Base-by-base conservation (phyloP, 805 yeast genomes). In the Monosporozyma siamensis region DNA sequence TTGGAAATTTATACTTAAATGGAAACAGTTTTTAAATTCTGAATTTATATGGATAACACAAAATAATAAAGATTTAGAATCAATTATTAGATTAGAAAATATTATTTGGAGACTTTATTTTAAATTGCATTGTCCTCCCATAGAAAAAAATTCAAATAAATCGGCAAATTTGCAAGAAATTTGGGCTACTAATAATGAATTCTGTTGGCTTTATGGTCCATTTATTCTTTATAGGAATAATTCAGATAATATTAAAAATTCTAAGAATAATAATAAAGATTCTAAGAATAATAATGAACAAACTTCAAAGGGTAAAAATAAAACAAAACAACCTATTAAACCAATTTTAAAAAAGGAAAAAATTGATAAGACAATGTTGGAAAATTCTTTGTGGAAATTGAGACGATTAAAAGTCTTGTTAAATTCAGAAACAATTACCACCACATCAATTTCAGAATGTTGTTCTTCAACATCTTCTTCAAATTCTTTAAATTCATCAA, bases 171-270 rank as follows among this genome's bases (percentile, higher is more conserved):
- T 8, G 25, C 21, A 18, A 18, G 14, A 32, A 25, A 12, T 11
- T 32, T 18, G 21, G 23, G 11, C 18, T 17, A 12, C 4, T 17
- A 32, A 32, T 20, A 32, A 81, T 47, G 98, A 90, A 60, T 95
- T 90, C 10, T 87, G 96, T 1, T 90, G 97, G 97, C 74, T 90
- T 11, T 92, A 89, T 64, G 98, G 98, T 1, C 98, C 98, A 0
- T 52, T 59, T 11, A 26, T 30, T 9, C 4, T 32, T 24, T 32
- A 34, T 38, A 17, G 12, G 4, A 26, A 24, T n/a, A 21, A 18
- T n/a, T 6, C 18, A 3, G 15, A 8, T 21, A 23, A 9, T 23
- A 23, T 9, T 6, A 17, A 9, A 11, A 15, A 12, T 8, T n/a
- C 17, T 8, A 20, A 4, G 34, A 31, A 15, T 31, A 14, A 9